Conservation (phyloP, 768 basidiomycete genomes). For the Suillus tomentosus region DNA sequence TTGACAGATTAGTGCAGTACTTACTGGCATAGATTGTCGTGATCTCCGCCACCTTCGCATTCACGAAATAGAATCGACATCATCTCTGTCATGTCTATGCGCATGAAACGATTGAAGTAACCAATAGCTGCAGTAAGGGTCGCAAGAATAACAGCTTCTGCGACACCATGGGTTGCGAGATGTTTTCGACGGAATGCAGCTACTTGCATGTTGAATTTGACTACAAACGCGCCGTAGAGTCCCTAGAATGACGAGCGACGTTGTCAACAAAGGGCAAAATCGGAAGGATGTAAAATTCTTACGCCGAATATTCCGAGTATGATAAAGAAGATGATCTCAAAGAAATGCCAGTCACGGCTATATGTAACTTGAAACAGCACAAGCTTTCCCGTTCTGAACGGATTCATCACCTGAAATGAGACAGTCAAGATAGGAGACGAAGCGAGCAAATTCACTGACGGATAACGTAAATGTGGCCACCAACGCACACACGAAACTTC, state of each 20-base stretch:
- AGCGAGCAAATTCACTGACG: conserved; percentile 50
- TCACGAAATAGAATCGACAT: conserved; percentile 95
- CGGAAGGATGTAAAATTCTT: conserved; percentile 22
- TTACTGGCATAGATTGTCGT: conserved; percentile 93
- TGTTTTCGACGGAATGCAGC: conserved; percentile 94
- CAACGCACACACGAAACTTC: conserved; percentile 95
- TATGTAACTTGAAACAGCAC: conserved; percentile 99
- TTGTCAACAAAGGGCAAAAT: conserved; percentile 13
- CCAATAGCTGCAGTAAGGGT: conserved; percentile 88
- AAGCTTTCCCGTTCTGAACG: conserved; percentile 95
- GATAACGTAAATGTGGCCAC: conserved; percentile 96
- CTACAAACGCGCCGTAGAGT: conserved; percentile 93
- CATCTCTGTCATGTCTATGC: conserved; percentile 97
- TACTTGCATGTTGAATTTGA: conserved; percentile 95
- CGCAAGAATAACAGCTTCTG: conserved; percentile 88
- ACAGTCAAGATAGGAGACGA: conserved; percentile 19
- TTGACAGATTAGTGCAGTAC: conserved; percentile 32
- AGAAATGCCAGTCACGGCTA: conserved; percentile 98
- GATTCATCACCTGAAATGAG: conserved; percentile 84
- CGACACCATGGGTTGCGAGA: conserved; percentile 77
- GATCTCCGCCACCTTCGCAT: conserved; percentile 91
- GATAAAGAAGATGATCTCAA: conserved; percentile 96
- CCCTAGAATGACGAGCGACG: conserved; percentile 67
- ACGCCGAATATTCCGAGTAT: conserved; percentile 96
- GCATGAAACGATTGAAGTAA: conserved; percentile 91